phyloP scores from a whole-genome alignment of 768 basidiomycete genomes.

The Boletus reticuloceps region DNA sequence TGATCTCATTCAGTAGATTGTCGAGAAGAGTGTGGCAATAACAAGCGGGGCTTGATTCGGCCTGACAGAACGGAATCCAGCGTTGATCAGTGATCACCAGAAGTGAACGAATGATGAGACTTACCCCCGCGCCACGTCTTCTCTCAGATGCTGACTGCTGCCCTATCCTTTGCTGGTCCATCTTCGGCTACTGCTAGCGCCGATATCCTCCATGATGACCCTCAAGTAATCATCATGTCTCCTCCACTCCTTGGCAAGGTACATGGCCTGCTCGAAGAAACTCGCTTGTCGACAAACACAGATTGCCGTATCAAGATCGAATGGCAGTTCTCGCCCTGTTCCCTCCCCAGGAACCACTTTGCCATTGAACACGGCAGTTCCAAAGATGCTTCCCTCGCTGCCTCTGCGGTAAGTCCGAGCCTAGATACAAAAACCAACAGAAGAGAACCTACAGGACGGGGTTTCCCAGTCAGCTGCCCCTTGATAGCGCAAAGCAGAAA shows the following conservation, averaged over 20 bases:
- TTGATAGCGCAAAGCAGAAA: constrained; percentile 70
- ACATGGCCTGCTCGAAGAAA: constrained; percentile 92
- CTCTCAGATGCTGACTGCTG: constrained; percentile 72
- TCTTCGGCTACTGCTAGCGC: constrained; percentile 17
- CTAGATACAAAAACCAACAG: neutral
- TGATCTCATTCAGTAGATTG: constrained; percentile 83
- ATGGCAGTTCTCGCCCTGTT: constrained; percentile 72
- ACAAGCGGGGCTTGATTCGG: constrained; percentile 79
- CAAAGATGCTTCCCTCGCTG: constrained; percentile 62
- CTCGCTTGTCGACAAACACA: constrained; percentile 95
- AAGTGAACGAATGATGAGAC: constrained; percentile 28
- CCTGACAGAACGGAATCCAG: constrained; percentile 39
- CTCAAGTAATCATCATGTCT: constrained; percentile 90
- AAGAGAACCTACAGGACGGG: constrained; percentile 61
- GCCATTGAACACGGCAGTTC: constrained; percentile 15
- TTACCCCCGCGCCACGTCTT: constrained; percentile 71
- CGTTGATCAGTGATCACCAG: neutral
- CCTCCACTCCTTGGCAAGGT: constrained; percentile 88
- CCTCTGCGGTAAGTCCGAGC: constrained; percentile 23
- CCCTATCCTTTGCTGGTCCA: constrained; percentile 43
- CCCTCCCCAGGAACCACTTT: constrained; percentile 34
- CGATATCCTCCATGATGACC: constrained; percentile 92
- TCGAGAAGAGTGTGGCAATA: constrained; percentile 87
- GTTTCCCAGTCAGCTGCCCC: constrained; percentile 70
- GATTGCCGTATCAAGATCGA: constrained; percentile 96